Base-by-base conservation (phyloP, 2,329 filamentous ascomycete genomes). In the Xylaria sp. region DNA sequence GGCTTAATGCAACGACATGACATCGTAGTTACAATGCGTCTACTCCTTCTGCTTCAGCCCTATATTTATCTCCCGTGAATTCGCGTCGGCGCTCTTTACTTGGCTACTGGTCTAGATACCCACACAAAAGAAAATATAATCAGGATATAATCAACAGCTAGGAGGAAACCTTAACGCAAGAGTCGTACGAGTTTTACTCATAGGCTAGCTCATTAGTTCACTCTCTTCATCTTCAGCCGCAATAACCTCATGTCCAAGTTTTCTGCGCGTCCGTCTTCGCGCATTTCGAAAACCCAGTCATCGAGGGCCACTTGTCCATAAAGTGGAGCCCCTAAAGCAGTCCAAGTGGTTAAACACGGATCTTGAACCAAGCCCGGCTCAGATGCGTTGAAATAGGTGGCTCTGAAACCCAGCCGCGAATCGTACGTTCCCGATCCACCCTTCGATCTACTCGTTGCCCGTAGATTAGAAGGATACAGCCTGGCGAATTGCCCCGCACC, bases 201-300 rank as follows among this genome's bases (percentile, higher is more conserved):
- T n/a, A n/a, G n/a, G n/a, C n/a, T n/a, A n/a, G n/a, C n/a, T n/a
- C n/a, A 27, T 38, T 60, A 40, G 15, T 38, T 40, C 9, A 46
- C 29, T 23, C 43, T 54, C 23, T 58, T 11, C 54, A 64, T 57
- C 35, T 17, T 62, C 2, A 58, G n/a, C 43, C 60, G 43, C 55
- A 64, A 31, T 23, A 67, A 41, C 17, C 56, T 60, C 25, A 67
- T 53, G 23, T 67, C 44, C 37, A 67, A 44, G 4, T 15, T 23
- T 23, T 58, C 27, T 0, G 56, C 65, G n/a, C 33, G 33, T 2
- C 63, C 63, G 37, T 64, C 58, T 43, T 67, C 65, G 13, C 55
- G 27, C 58, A 67, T 64, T 15, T 62, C 41, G 27, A 66, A 65
- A 11, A 65, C 65, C 63, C 63, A 67, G 17, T 67, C 63, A 52